Percentiles rank a stretch among this genome's conserved stretches.
These are phyloP conservation scores for Starmerella potacharoeniae DNA, from an alignment of 805 yeast genomes.

Conservation along the genomic window DNA sequence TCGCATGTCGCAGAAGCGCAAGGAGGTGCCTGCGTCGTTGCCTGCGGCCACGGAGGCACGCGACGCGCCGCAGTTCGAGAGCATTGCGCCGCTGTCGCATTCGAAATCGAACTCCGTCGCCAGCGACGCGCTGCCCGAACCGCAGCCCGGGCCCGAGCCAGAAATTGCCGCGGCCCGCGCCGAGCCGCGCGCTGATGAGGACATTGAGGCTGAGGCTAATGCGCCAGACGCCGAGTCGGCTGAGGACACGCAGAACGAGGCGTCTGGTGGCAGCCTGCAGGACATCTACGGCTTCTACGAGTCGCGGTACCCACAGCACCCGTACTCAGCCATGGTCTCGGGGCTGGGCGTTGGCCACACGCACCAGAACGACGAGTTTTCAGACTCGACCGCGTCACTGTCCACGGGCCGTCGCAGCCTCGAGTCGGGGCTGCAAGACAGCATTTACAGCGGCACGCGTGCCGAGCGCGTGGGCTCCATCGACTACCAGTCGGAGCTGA, in stretches of 20 bases:
- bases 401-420: slow-evolving; percentile 24
- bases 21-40: not conserved
- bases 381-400: slow-evolving; percentile 25
- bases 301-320: slow-evolving; percentile 19
- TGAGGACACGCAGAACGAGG: not conserved
- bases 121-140: not conserved
- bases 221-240: not conserved
- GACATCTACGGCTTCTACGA: slow-evolving; percentile 25
- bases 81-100: slow-evolving; percentile 1
- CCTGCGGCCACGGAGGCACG: not conserved
- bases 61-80: not conserved
- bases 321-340: slow-evolving; percentile 17
- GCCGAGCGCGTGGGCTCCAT: slow-evolving; percentile 6
- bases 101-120: not conserved
- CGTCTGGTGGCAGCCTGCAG: slow-evolving; percentile 10
- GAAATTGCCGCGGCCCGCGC: too few relatives aligned
- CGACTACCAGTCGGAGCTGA: slow-evolving; percentile 16
- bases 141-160: not conserved
- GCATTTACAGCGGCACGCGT: not conserved
- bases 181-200: too few relatives aligned
- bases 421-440: slow-evolving; percentile 15
- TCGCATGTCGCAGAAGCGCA: slow-evolving; percentile 3
- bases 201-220: not conserved
- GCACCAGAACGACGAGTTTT: not conserved
- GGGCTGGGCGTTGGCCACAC: not conserved